These are phyloP conservation scores for Lepiota venenata DNA, from an alignment of 768 basidiomycete species.

Conservation along the genomic window DNA sequence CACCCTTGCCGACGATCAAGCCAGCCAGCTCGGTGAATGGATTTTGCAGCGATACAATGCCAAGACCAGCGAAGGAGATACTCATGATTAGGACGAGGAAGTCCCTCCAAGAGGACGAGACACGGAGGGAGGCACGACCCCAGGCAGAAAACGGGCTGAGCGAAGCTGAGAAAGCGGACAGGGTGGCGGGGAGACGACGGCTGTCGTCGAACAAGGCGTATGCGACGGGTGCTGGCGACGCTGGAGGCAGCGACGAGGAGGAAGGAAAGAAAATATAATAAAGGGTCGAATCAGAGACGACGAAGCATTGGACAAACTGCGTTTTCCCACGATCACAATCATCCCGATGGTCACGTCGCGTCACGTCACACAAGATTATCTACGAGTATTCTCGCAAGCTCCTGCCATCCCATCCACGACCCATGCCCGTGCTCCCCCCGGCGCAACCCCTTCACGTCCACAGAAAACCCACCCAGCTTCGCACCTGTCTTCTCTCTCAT, in stretches of 20 bases:
- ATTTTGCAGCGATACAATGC: conserved; percentile 55
- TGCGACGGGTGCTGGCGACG: too few relatives aligned
- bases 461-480: conserved; percentile 4
- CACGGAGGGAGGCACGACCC: conserved; percentile 30
- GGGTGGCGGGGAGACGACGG: conserved; percentile 30
- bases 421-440: not conserved
- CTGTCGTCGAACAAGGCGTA: not conserved
- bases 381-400: conserved; percentile 7
- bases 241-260: too few relatives aligned
- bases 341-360: not conserved
- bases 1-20: conserved; percentile 51
- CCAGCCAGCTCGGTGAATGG: conserved; percentile 49
- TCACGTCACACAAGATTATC: conserved; percentile 1
- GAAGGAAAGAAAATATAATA: too few relatives aligned
- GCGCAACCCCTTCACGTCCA: not conserved
- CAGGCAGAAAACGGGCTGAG: conserved; percentile 30
- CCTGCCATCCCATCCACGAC: conserved; percentile 11
- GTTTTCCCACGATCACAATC: conserved; percentile 12
- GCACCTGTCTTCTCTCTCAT: not conserved
- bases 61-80: conserved; percentile 60
- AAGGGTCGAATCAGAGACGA: not conserved
- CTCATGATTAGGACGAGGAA: conserved; percentile 57
- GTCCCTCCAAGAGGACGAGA: conserved; percentile 39
- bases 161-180: conserved; percentile 31
- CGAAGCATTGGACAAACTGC: conserved; percentile 13